Conservation (phyloP, 1,284 basidiomycete genomes). For the Earliella scabrosa region DNA sequence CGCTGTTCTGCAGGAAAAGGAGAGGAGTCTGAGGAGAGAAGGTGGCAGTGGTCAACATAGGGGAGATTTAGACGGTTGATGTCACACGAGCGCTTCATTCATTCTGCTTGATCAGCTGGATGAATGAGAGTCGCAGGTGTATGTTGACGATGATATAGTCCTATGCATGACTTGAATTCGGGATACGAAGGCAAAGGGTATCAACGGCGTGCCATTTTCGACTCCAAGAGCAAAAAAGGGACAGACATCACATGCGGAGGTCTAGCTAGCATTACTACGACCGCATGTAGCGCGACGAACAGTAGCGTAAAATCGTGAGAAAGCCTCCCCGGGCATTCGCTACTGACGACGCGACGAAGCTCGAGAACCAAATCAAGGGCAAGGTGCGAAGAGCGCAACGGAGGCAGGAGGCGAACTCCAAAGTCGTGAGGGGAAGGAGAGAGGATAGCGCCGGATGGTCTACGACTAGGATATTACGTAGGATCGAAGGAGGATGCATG, state of each 20-base stretch:
- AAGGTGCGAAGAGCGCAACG: not conserved
- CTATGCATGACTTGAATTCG: no score
- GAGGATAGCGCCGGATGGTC: conserved; percentile 1
- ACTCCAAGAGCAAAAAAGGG: not conserved
- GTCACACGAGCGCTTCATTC: no score
- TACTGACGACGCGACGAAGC: not conserved
- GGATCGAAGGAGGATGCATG: conserved; percentile 12
- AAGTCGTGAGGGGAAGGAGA: not conserved
- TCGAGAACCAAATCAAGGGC: not conserved
- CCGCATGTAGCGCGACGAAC: conserved; percentile 18
- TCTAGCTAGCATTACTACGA: conserved; percentile 26
- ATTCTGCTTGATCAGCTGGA: no score
- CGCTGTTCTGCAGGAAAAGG: no score
- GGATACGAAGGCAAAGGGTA: no score
- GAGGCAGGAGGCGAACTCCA: not conserved
- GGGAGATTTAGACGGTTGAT: no score
- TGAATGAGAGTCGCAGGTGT: no score
- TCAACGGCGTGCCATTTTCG: no score
- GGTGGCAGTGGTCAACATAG: no score
- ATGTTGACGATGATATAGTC: no score
- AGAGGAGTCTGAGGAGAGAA: no score
- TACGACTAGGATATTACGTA: conserved; percentile 15
- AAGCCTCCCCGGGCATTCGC: not conserved
- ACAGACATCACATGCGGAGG: conserved; percentile 2
- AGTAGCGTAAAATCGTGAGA: conserved; percentile 12